Evolutionary conservation across 305 asterid species (phyloP), one percentile per base, ranked within the genome.

Genomic region (Fraxinus albicans): DNA sequence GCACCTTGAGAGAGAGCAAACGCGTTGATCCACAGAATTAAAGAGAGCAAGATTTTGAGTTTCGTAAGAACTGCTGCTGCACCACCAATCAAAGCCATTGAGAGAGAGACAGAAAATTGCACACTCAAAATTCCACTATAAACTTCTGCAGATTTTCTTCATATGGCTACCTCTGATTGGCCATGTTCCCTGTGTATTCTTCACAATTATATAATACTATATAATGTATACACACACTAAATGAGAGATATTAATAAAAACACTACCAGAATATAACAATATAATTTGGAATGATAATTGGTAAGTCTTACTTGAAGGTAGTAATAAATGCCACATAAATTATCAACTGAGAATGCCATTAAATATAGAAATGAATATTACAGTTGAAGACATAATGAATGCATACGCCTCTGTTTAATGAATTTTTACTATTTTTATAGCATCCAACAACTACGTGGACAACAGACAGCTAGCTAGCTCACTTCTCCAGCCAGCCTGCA

Each of bases 91-190:
- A 83, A 53, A 86, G 91, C 97, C 98, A 92, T 92, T 89, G 86
- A 86, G 77, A 84, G 77, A 73, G 84, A 81, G 83, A 80, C 63
- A 76, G 21, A 78, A 47, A 72, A 35, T 38, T 21, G 77, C 55
- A 50, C 63, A 4, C 65, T 53, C 25, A 1, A 2, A n/a, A 53
- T 53, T 5, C 65, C 25, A 23, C 65, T 6, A 60, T 53, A 27
- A 69, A 70, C 55, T 23, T 8, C 82, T 36, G 80, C 63, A 69
- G 42, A 19, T 21, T 35, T 80, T 75, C 80, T 82, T 83, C 84
- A 92, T 81, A 93, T 94, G 97, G 89, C 96, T 86, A 0, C 33
- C 83, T 83, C 81, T 87, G 90, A 90, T 92, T 94, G 96, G 98
- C 83, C 90, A 90, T 88, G 75, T 84, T 91, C 89, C 82, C 83